Evolutionary conservation across 768 basidiomycete species (phyloP).

Genomic region (Brasilioporus rufonigricans): DNA sequence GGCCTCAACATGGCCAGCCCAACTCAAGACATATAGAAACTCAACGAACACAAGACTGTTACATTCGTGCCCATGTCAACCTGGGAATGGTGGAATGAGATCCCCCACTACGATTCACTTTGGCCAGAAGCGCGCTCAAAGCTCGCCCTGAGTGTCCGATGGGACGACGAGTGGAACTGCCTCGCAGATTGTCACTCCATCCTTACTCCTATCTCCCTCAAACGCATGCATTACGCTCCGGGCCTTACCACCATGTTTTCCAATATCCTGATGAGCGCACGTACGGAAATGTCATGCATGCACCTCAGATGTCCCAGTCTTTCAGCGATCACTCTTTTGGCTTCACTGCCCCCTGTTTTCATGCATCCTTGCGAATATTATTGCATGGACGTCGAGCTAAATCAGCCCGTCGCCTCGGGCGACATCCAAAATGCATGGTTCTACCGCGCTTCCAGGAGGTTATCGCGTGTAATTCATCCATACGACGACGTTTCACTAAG

Average conservation of each 20-base stretch:
- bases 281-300: slow-evolving; percentile 9
- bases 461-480: too few relatives aligned
- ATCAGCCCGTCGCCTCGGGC: too few relatives aligned
- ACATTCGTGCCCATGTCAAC: slow-evolving; percentile 20
- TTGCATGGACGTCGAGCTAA: too few relatives aligned
- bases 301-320: too few relatives aligned
- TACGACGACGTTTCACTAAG: too few relatives aligned
- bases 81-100: slow-evolving; percentile 24
- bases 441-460: too few relatives aligned
- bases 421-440: too few relatives aligned
- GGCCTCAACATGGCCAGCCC: slow-evolving; percentile 34
- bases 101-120: slow-evolving; percentile 20
- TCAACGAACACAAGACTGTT: slow-evolving; percentile 45
- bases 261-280: slow-evolving; percentile 28
- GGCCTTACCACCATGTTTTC: slow-evolving; percentile 31
- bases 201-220: slow-evolving; percentile 25
- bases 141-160: slow-evolving; percentile 39
- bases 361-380: too few relatives aligned
- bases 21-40: slow-evolving; percentile 57
- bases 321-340: too few relatives aligned
- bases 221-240: slow-evolving; percentile 41
- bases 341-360: too few relatives aligned
- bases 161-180: slow-evolving; percentile 61
- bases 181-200: slow-evolving; percentile 45
- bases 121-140: slow-evolving; percentile 23